A percentile compares a stretch with the other conserved stretches of the same genome.
Evolutionary conservation across 176 grass and related monocot species (phyloP).

Genomic region (Neostapfia colusana): DNA sequence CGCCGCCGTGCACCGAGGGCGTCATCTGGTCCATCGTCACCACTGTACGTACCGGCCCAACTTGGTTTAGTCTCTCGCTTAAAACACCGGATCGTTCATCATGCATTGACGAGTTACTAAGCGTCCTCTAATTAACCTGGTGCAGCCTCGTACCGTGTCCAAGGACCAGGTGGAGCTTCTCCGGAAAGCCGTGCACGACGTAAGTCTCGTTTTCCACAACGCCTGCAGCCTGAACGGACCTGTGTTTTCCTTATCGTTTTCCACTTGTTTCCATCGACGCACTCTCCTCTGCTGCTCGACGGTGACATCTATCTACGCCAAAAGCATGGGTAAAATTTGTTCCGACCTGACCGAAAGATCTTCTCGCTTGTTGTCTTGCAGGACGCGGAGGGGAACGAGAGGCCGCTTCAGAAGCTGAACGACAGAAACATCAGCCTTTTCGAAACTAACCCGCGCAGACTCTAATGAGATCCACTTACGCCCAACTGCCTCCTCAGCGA

Average conservation of each 20-base stretch:
- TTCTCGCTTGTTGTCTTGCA: slow-evolving; percentile 12
- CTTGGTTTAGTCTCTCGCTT: background rate
- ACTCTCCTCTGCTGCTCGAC: too few species aligned
- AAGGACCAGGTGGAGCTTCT: slow-evolving; percentile 58
- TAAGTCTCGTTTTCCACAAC: slow-evolving; percentile 31
- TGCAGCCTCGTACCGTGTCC: slow-evolving; percentile 59
- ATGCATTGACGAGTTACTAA: too few species aligned
- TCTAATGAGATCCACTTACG: background rate
- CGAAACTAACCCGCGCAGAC: background rate
- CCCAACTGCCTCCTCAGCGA: background rate
- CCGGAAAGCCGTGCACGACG: slow-evolving; percentile 67
- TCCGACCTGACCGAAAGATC: background rate
- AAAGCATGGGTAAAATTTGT: too few species aligned
- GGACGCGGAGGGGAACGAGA: slow-evolving; percentile 53
- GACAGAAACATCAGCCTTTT: slow-evolving; percentile 48
- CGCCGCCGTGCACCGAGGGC: slow-evolving; percentile 69
- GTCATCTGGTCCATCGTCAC: slow-evolving; percentile 68
- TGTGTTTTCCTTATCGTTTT: too few species aligned
- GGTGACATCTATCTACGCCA: too few species aligned
- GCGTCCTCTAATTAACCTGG: background rate
- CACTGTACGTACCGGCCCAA: slow-evolving; percentile 10
- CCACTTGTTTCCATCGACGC: background rate
- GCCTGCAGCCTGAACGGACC: too few species aligned
- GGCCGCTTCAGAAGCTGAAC: slow-evolving; percentile 57
- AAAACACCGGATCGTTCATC: too few species aligned